A percentile compares a stretch with the other conserved stretches of the same genome.
Conservation (phyloP, 2,329 filamentous ascomycete genomes). For the Drechslera avenae region DNA sequence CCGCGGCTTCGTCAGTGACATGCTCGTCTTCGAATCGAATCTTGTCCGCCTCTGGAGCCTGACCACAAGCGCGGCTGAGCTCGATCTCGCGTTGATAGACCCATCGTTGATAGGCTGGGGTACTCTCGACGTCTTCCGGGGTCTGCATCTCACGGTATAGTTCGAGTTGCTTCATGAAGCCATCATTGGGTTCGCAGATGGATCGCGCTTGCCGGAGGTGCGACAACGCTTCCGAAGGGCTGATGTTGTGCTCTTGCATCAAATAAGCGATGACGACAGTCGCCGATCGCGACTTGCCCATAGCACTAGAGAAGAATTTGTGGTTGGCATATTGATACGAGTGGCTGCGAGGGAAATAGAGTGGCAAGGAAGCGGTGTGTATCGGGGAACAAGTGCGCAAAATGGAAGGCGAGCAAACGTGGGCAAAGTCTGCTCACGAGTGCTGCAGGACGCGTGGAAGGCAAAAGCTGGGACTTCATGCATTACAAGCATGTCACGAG, state of each 20-base stretch:
- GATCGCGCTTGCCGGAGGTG: conserved; percentile 72
- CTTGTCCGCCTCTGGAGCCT: conserved; percentile 75
- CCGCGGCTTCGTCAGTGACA: conserved; percentile 47
- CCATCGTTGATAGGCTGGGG: conserved; percentile 82
- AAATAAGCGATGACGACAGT: conserved; percentile 84
- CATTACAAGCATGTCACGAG: conserved; percentile 8
- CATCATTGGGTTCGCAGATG: conserved; percentile 85
- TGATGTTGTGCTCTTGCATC: conserved; percentile 62
- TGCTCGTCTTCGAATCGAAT: conserved; percentile 82
- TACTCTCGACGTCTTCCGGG: conserved; percentile 68
- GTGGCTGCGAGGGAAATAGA: conserved; percentile 28
- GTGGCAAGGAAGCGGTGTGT: conserved; percentile 48
- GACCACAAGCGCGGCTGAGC: conserved; percentile 71
- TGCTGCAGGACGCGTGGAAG: conserved; percentile 32
- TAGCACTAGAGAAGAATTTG: conserved; percentile 67
- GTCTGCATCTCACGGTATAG: conserved; percentile 89
- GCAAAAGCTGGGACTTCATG: conserved; percentile 16
- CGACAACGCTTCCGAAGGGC: conserved; percentile 68
- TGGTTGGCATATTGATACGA: conserved; percentile 44
- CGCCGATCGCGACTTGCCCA: conserved; percentile 93
- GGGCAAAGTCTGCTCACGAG: conserved; percentile 14
- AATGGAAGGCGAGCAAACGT: conserved; percentile 20
- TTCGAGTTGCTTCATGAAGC: conserved; percentile 87
- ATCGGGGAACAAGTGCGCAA: conserved; percentile 20
- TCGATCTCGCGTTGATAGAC: conserved; percentile 69